Evolutionary conservation across 2,329 filamentous ascomycete species (phyloP).

Genomic region (Cladophialophora yegresii): DNA sequence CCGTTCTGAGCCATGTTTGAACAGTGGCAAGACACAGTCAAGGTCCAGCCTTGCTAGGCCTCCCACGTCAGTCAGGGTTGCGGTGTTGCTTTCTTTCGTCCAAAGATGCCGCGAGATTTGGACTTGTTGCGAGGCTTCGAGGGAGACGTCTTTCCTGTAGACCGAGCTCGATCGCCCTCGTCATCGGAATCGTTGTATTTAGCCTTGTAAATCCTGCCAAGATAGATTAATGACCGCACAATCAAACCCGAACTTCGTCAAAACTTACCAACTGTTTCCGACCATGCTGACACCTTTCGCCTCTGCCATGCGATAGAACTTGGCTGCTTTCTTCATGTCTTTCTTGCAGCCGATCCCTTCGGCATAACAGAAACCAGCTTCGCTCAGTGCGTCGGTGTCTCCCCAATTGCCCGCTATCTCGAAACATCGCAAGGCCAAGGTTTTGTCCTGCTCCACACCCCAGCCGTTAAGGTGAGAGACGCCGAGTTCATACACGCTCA

Average conservation of each 20-base stretch:
- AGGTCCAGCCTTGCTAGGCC: neutral
- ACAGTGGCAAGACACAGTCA: neutral
- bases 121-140: slow-evolving; percentile 32
- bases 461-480: slow-evolving; percentile 98
- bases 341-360: slow-evolving; percentile 94
- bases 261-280: slow-evolving; percentile 88
- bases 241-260: neutral
- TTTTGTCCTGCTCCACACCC: slow-evolving; percentile 92
- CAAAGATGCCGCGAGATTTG: slow-evolving; percentile 32
- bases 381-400: slow-evolving; percentile 87
- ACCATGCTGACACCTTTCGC: slow-evolving; percentile 96
- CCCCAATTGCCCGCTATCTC: slow-evolving; percentile 96
- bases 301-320: slow-evolving; percentile 86
- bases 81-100: slow-evolving; percentile 23
- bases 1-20: neutral
- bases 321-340: slow-evolving; percentile 89
- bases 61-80: neutral
- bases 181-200: slow-evolving; percentile 36
- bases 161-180: slow-evolving; percentile 9
- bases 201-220: slow-evolving; percentile 36
- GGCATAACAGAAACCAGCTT: slow-evolving; percentile 94
- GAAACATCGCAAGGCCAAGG: slow-evolving; percentile 84
- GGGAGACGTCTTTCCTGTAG: slow-evolving; percentile 19
- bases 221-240: slow-evolving; percentile 5
- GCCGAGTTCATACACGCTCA: slow-evolving; percentile 94